These are phyloP conservation scores for Maudiozyma turicensis DNA, from an alignment of 805 yeast species.

Conservation along the genomic window DNA sequence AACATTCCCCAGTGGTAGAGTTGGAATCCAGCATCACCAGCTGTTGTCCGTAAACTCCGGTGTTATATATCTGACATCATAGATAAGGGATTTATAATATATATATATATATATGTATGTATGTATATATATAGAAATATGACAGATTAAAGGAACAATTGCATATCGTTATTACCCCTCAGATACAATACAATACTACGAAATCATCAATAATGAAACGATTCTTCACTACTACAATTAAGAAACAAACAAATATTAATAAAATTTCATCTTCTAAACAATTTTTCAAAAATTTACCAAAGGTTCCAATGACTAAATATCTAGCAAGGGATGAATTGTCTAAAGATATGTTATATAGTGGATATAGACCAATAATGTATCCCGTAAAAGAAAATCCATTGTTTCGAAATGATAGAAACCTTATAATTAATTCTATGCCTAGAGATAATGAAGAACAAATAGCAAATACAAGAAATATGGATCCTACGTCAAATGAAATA, in stretches of 20 bases:
- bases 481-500: background rate
- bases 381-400: constrained; percentile 28
- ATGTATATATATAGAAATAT: too few relatives aligned
- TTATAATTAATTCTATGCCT: background rate
- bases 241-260: background rate
- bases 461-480: too few relatives aligned
- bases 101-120: too few relatives aligned
- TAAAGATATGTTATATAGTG: constrained; percentile 26
- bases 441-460: background rate
- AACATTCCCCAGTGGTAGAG: too few relatives aligned
- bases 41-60: too few relatives aligned
- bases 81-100: too few relatives aligned
- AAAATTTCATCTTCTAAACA: background rate
- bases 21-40: too few relatives aligned
- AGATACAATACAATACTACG: too few relatives aligned
- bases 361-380: constrained; percentile 26
- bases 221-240: constrained; percentile 6
- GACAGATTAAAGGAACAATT: too few relatives aligned
- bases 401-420: constrained; percentile 8
- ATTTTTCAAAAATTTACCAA: constrained; percentile 17
- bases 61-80: too few relatives aligned
- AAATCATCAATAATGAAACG: background rate
- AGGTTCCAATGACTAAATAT: constrained; percentile 27
- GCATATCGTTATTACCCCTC: too few relatives aligned
- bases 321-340: constrained; percentile 20